Percentiles rank a stretch among this genome's conserved stretches.
phyloP scores from a whole-genome alignment of 83 land plant species.

The Picea mariana region DNA sequence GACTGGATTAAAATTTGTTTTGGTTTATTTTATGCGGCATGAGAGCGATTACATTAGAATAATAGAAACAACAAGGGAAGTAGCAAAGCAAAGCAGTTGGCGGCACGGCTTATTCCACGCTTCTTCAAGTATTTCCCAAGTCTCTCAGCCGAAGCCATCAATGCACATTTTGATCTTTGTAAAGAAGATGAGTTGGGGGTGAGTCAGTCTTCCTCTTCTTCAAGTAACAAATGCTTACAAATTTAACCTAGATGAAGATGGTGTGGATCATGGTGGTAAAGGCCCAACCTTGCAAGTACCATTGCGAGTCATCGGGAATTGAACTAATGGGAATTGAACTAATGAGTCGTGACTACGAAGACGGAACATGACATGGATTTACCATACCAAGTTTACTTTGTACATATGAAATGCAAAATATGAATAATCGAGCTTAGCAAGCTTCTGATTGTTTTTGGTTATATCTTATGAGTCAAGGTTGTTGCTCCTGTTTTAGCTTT shows the following conservation, averaged over 20 bases:
- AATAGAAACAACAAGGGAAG: slow-evolving; percentile 73
- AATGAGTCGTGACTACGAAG: background rate
- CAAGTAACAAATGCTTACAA: slow-evolving; percentile 10
- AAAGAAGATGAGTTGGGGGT: slow-evolving; percentile 97
- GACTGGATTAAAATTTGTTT: background rate
- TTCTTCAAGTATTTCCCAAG: slow-evolving; percentile 89
- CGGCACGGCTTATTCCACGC: slow-evolving; percentile 97
- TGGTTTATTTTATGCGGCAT: slow-evolving; percentile 47
- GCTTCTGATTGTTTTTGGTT: slow-evolving; percentile 9
- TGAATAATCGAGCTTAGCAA: background rate
- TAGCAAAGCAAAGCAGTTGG: slow-evolving; percentile 89
- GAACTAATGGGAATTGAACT: background rate
- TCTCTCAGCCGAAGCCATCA: slow-evolving; percentile 52
- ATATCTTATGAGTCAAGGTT: slow-evolving; percentile 13
- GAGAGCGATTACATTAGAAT: slow-evolving; percentile 85
- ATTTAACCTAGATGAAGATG: slow-evolving; percentile 11
- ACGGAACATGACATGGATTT: background rate
- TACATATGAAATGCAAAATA: slow-evolving; percentile 4
- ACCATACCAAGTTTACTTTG: background rate
- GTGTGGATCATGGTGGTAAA: slow-evolving; percentile 2
- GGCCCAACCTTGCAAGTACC: background rate
- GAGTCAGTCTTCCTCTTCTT: slow-evolving; percentile 29
- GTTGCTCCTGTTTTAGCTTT: slow-evolving; percentile 1
- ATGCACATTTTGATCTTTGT: slow-evolving; percentile 77
- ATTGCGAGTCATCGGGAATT: background rate